phyloP scores from a whole-genome alignment of 768 basidiomycete species.

The Austroboletus eburneus region DNA sequence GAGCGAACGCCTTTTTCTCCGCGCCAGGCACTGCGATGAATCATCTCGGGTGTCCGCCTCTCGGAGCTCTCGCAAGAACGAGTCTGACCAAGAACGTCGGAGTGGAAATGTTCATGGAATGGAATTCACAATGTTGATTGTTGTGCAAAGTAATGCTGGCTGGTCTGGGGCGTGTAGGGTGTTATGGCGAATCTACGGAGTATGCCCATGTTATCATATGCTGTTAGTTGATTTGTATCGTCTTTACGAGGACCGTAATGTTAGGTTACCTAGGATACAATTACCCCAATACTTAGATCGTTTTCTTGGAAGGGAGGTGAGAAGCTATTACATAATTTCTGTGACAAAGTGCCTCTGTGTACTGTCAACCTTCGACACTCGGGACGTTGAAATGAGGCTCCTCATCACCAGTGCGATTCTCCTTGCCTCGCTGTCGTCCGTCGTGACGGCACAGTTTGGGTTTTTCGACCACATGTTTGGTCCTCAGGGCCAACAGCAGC shows the following conservation, averaged over 20 bases:
- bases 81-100: not conserved
- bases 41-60: not conserved
- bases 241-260: constrained; percentile 25
- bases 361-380: not conserved
- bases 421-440: constrained; percentile 23
- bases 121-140: not conserved
- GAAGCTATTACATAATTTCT: constrained; percentile 3
- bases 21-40: constrained; percentile 20
- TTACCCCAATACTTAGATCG: constrained; percentile 1
- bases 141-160: constrained; percentile 1
- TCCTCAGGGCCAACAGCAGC: constrained; percentile 49
- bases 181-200: constrained; percentile 13
- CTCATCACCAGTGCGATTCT: constrained; percentile 8
- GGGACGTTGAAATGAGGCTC: constrained; percentile 12
- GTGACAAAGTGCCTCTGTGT: not conserved
- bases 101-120: not conserved
- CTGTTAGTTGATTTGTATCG: constrained; percentile 31
- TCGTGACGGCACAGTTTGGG: constrained; percentile 62
- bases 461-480: constrained; percentile 81
- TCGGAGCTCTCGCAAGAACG: not conserved
- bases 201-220: constrained; percentile 27
- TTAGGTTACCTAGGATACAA: constrained; percentile 22
- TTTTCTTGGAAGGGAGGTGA: not conserved
- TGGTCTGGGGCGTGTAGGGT: not conserved
- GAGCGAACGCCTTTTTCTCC: constrained; percentile 15